Evolutionary conservation across 306 rosid species (phyloP), one percentile per base, ranked within the genome.

Genomic region (Vigna trinervia): DNA sequence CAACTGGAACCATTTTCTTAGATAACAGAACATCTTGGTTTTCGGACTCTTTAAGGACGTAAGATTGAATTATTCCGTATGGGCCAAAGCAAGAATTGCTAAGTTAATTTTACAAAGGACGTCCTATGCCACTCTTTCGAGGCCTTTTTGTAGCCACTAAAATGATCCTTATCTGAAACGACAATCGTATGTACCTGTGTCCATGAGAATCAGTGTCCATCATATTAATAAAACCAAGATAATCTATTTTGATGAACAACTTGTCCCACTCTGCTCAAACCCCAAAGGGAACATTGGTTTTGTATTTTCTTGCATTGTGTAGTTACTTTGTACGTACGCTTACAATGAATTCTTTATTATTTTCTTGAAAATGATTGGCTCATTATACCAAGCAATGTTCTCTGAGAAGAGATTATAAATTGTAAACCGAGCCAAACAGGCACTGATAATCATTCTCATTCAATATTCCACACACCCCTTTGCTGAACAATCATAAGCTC

Each of bases 131-230:
- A 76, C 45, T 76, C 28, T 41, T 65, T 5, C 14, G 57, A 20
- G 66, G 74, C 13, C 5, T 51, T 64, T 36, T 15, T 53, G 19
- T 52, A 52, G 56, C 80, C 22, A 12, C 53, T 64, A 12, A 51
- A 70, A 36, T 34, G 48, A 34, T 76, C 56, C 80, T 76, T 76
- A 65, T 76, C 80, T 65, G 60, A 76, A 65, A 39, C 54, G 15
- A 5, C 5, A 45, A 45, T 12, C 15, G 46, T 45, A 45, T 3
- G 50, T 3, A 45, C 45, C 41, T 64, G 51, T 52, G 50, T 43
- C 60, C 61, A 3, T 75, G 61, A 61, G 70, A 51, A 58, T 12
- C 34, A 62, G 11, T 32, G 7, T 32, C 13, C n/a, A 14, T 63
- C 63, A 8, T 75, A 39, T 39, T 39, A 41, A 41, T 63, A 41